Evolutionary conservation across 805 yeast species (phyloP), one percentile per base, ranked within the genome.

Genomic region (Ogataea philodendri): DNA sequence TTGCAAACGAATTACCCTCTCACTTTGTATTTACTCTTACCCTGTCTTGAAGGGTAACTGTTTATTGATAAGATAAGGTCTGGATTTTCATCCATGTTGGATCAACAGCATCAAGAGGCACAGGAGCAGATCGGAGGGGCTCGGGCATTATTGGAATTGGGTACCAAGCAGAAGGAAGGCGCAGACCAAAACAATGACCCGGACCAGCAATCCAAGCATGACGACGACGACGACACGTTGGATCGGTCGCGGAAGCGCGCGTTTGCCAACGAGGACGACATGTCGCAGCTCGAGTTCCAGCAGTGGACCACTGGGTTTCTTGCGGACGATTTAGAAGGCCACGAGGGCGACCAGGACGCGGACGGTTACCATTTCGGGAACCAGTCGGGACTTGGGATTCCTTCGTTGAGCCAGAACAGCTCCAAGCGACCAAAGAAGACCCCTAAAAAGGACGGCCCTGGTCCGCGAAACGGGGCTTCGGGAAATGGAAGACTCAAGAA

Each of bases 181-280:
- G 39, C 23, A 11, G 39, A 36, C 22, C 49, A 46, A 28, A 29
- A 32, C 15, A 30, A 28, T 15, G 35, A 35, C 25, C 16, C 29
- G n/a, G 37, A 39, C 13, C 30, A 26, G 10, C 35, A 32, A 6
- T 26, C 35, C 26, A 17, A 37, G 7, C 63, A 70, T 39, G 77
- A 75, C 9, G 93, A 82, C 3, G 93, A 82, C 50, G 93, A 84
- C 11, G 93, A 88, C 0, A 72, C 79, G 1, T 57, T 81, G 26
- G 75, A 67, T 11, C 44, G 34, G 35, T 26, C 45, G 9, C 48
- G 44, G 22, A 64, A 62, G 42, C 48, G 67, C 25, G 48, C 45
- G 14, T 47, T 50, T 21, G 43, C 61, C 16, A 53, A 61, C 32
- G 77, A 72, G 37, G 68, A 71, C 39, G 66, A 67, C 45, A 57